These are phyloP conservation scores for Capronia americana DNA, from an alignment of 2,329 filamentous ascomycete genomes.

Conservation along the genomic window DNA sequence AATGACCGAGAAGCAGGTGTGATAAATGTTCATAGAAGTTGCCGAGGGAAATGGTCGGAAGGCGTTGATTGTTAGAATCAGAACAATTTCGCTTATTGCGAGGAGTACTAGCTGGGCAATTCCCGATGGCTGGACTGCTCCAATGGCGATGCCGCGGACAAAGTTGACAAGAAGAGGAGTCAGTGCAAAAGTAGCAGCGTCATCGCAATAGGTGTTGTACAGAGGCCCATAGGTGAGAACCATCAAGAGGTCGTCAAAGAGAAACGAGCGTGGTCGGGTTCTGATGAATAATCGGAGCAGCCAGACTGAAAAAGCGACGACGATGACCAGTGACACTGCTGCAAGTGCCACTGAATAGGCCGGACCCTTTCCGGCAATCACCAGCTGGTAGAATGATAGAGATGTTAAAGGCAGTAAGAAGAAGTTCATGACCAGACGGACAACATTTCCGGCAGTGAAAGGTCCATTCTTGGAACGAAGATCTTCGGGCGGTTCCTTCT, in stretches of 20 bases:
- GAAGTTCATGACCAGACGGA: constrained; percentile 90
- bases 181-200: constrained; percentile 86
- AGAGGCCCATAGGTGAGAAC: constrained; percentile 89
- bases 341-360: constrained; percentile 76
- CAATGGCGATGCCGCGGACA: constrained; percentile 85
- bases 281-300: constrained; percentile 79
- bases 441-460: constrained; percentile 77
- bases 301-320: constrained; percentile 78
- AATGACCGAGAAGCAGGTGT: constrained; percentile 79
- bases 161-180: constrained; percentile 85
- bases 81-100: constrained; percentile 91
- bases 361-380: constrained; percentile 72
- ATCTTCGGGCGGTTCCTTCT: constrained; percentile 80
- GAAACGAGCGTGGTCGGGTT: constrained; percentile 80
- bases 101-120: constrained; percentile 91
- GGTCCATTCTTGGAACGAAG: constrained; percentile 89
- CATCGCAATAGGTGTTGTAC: constrained; percentile 97
- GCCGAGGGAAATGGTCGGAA: constrained; percentile 89
- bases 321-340: constrained; percentile 72
- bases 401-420: constrained; percentile 87
- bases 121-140: constrained; percentile 88
- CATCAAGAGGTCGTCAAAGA: constrained; percentile 92
- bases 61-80: constrained; percentile 83
- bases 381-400: constrained; percentile 88
- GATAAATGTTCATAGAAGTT: constrained; percentile 97